A percentile compares a stretch with the other conserved stretches of the same genome.
phyloP scores from a whole-genome alignment of 352 stramenopile species.

The Phytophthora ohioensis region DNA sequence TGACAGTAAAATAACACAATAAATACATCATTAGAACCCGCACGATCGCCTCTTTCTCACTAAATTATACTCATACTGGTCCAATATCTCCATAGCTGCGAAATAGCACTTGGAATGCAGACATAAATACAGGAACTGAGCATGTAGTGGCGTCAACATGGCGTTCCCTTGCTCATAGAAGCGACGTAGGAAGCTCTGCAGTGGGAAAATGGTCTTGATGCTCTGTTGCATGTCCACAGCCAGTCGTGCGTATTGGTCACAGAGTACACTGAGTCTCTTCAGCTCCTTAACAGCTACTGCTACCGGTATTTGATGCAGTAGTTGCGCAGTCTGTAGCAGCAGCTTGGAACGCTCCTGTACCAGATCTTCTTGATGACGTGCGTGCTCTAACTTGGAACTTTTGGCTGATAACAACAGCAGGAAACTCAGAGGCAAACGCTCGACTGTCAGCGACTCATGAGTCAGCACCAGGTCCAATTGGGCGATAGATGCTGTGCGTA shows the following conservation, averaged over 20 bases:
- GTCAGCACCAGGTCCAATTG: constrained; percentile 69
- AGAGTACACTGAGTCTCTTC: constrained; percentile 62
- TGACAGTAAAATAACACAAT: constrained; percentile 30
- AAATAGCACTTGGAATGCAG: constrained; percentile 84
- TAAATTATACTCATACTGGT: constrained; percentile 52
- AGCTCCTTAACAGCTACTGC: constrained; percentile 66
- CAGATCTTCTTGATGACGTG: constrained; percentile 38
- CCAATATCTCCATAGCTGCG: constrained; percentile 69
- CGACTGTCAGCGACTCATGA: constrained; percentile 58
- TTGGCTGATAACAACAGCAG: constrained; percentile 64
- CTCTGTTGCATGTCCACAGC: constrained; percentile 62
- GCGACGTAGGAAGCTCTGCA: constrained; percentile 71
- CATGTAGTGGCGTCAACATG: constrained; percentile 72
- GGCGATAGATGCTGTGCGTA: constrained; percentile 58
- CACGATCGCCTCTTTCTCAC: not conserved
- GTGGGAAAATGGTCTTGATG: constrained; percentile 72
- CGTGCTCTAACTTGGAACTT: constrained; percentile 61
- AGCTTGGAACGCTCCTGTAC: constrained; percentile 30
- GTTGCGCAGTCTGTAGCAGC: constrained; percentile 56
- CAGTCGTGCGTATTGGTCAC: constrained; percentile 56
- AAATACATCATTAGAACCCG: constrained; percentile 19
- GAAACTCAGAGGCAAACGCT: constrained; percentile 57
- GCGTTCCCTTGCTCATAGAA: constrained; percentile 67
- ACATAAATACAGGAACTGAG: constrained; percentile 83
- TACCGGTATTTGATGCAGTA: constrained; percentile 61